Base-by-base conservation (phyloP, 2,329 filamentous ascomycete species). In the Dactylellina leptospora region DNA sequence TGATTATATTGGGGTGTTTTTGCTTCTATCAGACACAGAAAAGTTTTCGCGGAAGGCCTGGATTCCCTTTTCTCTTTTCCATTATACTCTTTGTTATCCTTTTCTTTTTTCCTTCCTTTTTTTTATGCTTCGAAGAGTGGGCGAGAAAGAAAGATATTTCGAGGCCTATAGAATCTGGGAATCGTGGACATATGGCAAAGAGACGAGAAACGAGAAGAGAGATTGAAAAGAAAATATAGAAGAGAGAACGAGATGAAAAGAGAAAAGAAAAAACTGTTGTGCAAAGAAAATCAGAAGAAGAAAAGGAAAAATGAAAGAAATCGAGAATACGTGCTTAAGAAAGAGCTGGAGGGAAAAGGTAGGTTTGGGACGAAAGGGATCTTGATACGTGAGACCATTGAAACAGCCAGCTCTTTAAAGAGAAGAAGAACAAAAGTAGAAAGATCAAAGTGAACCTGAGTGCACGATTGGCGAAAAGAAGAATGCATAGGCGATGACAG, bases 151-250 rank as follows among this genome's bases (percentile, higher is more conserved):
- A 18, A 38, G 58, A 27, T 27, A 10, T 16, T 22, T 18, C 8
- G 51, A 18, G 27, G 47, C 9, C 42, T 66, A 38, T 8, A 38
- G 23, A 28, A n/a, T n/a, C 11, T 16, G 28, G 53, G 54, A 25
- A 59, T 53, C 55, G 63, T 73, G 56, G 69, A 73, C 55, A 68
- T 73, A 68, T 68, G 69, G 55, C 42, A 51, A 48, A 63, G 23
- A 27, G 45, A 30, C n/a, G 6, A 51, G 8, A 53, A 64, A 36
- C 44, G 56, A 47, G 56, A 22, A 48, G 20, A 50, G 18, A 60
- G 55, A 47, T 50, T 48, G 59, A 50, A 63, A 59, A 60, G 44
- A 71, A 45, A 54, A 20, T 22, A 18, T 51, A 71, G 45, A 59
- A 71, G 27, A 62, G 44, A 62, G 16, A 59, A 28, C 51, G 22